Percentiles rank a stretch among this genome's conserved stretches.
These are phyloP conservation scores for Talaromyces sp. DNA, from an alignment of 2,329 filamentous ascomycete species.

Conservation along the genomic window DNA sequence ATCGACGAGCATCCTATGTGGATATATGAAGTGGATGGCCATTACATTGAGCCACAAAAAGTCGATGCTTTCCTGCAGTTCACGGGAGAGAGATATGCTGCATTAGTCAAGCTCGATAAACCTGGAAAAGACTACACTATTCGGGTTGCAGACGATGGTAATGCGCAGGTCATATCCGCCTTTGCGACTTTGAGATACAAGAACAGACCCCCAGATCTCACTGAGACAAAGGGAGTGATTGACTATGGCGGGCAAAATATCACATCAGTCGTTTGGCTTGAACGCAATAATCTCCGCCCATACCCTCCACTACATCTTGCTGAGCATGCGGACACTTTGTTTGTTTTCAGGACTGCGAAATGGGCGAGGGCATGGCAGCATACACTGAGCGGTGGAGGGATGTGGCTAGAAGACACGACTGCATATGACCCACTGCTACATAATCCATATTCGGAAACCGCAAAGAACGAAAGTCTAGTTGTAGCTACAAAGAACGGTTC, in stretches of 20 bases:
- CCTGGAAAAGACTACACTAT: slow-evolving; percentile 34
- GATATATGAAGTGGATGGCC: slow-evolving; percentile 35
- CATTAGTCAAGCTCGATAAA: slow-evolving; percentile 34
- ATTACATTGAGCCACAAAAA: slow-evolving; percentile 29
- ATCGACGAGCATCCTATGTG: slow-evolving; percentile 36
- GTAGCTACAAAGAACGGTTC: neutral
- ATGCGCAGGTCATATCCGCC: slow-evolving; percentile 50
- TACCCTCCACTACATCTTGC: slow-evolving; percentile 42
- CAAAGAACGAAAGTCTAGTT: slow-evolving; percentile 17
- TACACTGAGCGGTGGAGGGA: neutral
- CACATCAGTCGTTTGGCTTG: slow-evolving; percentile 39
- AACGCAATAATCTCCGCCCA: slow-evolving; percentile 37
- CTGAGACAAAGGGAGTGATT: slow-evolving; percentile 38
- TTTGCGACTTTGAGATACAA: slow-evolving; percentile 44
- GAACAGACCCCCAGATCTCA: slow-evolving; percentile 11
- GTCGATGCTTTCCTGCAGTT: slow-evolving; percentile 23
- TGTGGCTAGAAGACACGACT: neutral
- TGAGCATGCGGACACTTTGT: slow-evolving; percentile 40
- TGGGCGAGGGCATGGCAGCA: slow-evolving; percentile 3
- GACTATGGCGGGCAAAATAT: slow-evolving; percentile 44
- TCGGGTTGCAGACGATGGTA: slow-evolving; percentile 44
- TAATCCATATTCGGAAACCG: slow-evolving; percentile 17
- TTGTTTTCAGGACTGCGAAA: slow-evolving; percentile 22
- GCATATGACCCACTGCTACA: slow-evolving; percentile 1
- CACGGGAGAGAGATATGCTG: slow-evolving; percentile 30